Evolutionary conservation across 2,329 filamentous ascomycete genomes (phyloP).

Genomic region (Sarocladiaceae sp.): DNA sequence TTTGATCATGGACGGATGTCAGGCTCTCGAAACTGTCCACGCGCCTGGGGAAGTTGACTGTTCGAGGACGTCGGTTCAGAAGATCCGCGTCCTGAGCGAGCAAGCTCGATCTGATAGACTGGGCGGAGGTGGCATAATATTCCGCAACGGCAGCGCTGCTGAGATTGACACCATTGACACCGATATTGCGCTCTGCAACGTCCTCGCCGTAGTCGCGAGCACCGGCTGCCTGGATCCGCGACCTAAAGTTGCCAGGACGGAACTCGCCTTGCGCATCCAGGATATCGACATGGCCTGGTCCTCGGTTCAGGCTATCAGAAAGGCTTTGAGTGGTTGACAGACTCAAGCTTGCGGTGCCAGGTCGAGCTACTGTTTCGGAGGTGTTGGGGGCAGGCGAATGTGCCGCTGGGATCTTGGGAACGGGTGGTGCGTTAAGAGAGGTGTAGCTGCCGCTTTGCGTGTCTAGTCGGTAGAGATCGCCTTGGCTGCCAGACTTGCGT

Average conservation of each 20-base stretch:
- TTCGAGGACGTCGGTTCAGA: not conserved
- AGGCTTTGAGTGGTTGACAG: not conserved
- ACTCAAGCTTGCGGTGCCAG: not conserved
- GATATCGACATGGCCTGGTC: slow-evolving; percentile 40
- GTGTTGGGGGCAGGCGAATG: slow-evolving; percentile 5
- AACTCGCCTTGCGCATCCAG: slow-evolving; percentile 52
- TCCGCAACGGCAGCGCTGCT: slow-evolving; percentile 27
- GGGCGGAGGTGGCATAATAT: slow-evolving; percentile 21
- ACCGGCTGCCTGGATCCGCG: slow-evolving; percentile 43
- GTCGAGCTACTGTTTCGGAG: not conserved
- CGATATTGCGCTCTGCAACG: slow-evolving; percentile 55
- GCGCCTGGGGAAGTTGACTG: not conserved
- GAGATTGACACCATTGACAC: slow-evolving; percentile 27
- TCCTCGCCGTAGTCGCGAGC: slow-evolving; percentile 56
- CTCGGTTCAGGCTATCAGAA: slow-evolving; percentile 2
- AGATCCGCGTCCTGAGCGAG: too few relatives aligned
- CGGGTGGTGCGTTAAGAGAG: slow-evolving; percentile 8
- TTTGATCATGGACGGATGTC: not conserved
- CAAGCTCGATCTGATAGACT: not conserved
- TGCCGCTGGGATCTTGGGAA: slow-evolving; percentile 10
- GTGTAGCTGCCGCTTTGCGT: not conserved
- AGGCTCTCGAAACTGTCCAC: slow-evolving; percentile 1
- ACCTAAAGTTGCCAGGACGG: slow-evolving; percentile 40
- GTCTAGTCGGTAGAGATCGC: not conserved
- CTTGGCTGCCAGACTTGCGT: not conserved